Percentiles rank a stretch among this genome's conserved stretches.
Evolutionary conservation across 345 rosid genomes (phyloP).

Genomic region (Hypericum perforatum): DNA sequence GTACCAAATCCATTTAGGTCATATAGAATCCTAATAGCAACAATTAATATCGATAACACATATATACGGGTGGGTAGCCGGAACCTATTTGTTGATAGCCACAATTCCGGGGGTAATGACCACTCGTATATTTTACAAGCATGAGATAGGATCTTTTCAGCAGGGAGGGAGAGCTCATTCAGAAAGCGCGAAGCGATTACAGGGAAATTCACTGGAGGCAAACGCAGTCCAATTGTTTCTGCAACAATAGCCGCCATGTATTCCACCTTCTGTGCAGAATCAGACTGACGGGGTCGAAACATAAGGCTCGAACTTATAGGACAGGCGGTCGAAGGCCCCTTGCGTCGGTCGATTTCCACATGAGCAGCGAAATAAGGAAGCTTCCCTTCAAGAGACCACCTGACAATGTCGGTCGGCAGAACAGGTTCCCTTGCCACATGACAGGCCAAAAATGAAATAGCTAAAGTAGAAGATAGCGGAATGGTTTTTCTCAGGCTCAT

Average conservation of each 20-base stretch:
- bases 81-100: slow-evolving; percentile 49
- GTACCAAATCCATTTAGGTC: slow-evolving; percentile 54
- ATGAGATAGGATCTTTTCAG: slow-evolving; percentile 39
- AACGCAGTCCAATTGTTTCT: slow-evolving; percentile 45
- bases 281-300: slow-evolving; percentile 46
- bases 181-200: slow-evolving; percentile 54
- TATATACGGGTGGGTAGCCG: slow-evolving; percentile 56
- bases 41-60: slow-evolving; percentile 54
- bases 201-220: slow-evolving; percentile 66
- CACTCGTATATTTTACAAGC: slow-evolving; percentile 50
- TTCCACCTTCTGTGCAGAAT: slow-evolving; percentile 51
- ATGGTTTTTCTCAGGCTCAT: slow-evolving; percentile 37
- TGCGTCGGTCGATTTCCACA: slow-evolving; percentile 46
- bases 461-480: slow-evolving; percentile 50
- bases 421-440: slow-evolving; percentile 57
- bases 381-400: slow-evolving; percentile 65
- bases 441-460: slow-evolving; percentile 63
- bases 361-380: slow-evolving; percentile 60
- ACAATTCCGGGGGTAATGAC: slow-evolving; percentile 69
- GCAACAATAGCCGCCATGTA: slow-evolving; percentile 52
- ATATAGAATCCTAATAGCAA: slow-evolving; percentile 45
- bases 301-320: slow-evolving; percentile 46
- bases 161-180: slow-evolving; percentile 39
- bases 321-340: slow-evolving; percentile 42
- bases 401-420: slow-evolving; percentile 59